phyloP scores from a whole-genome alignment of 768 basidiomycete genomes.

The Tylopilus sp. region DNA sequence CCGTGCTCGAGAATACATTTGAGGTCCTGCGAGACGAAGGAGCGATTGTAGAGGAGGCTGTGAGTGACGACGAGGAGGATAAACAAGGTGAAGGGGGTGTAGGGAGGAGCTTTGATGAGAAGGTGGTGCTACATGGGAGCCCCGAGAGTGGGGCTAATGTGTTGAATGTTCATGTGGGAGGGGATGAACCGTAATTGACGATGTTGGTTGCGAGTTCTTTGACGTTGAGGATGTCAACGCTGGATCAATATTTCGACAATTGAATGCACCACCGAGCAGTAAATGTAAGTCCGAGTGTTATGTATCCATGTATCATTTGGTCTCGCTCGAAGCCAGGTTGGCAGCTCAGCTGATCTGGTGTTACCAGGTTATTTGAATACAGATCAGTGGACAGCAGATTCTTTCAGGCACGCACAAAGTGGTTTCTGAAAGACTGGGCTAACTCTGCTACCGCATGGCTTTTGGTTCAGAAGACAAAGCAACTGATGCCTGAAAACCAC shows the following conservation, averaged over 20 bases:
- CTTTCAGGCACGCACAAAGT: too few species aligned
- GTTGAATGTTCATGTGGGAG: conserved; percentile 17
- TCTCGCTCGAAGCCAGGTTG: too few species aligned
- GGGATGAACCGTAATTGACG: conserved; percentile 6
- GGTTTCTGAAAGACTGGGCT: too few species aligned
- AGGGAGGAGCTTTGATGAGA: conserved; percentile 41
- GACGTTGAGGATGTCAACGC: not conserved
- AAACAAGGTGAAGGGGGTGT: conserved; percentile 12
- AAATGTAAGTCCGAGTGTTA: not conserved
- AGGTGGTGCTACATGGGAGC: conserved; percentile 31
- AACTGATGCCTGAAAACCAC: too few species aligned
- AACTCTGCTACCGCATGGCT: too few species aligned
- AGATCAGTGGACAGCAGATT: too few species aligned
- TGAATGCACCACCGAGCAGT: too few species aligned
- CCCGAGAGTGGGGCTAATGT: conserved; percentile 7
- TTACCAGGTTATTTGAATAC: too few species aligned
- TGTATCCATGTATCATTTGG: not conserved
- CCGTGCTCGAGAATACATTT: conserved; percentile 62
- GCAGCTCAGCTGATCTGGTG: too few species aligned
- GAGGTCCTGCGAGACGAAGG: conserved; percentile 57
- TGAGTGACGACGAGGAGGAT: conserved; percentile 40
- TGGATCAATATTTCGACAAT: not conserved
- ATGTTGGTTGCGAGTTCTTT: not conserved
- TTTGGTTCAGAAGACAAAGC: too few species aligned
- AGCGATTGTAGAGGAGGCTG: conserved; percentile 62